These are phyloP conservation scores for Boletus subluridellus DNA, from an alignment of 1,284 basidiomycete species.

Conservation along the genomic window DNA sequence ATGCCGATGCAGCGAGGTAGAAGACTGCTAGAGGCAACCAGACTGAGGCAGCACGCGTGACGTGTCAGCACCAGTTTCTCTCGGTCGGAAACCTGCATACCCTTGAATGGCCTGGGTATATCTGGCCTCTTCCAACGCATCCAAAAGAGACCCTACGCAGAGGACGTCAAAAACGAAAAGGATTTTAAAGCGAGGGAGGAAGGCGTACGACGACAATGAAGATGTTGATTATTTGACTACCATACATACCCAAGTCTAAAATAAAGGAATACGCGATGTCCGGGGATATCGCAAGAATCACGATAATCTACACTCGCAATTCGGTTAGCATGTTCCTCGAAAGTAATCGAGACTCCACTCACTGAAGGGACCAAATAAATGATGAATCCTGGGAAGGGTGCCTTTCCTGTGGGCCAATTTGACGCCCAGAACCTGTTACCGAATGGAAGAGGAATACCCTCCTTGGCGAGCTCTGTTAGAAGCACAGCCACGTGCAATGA, in stretches of 20 bases:
- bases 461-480: conserved; percentile 39
- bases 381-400: conserved; percentile 39
- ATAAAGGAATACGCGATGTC: neutral
- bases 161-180: neutral
- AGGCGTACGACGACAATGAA: neutral
- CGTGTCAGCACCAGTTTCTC: neutral
- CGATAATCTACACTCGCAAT: neutral
- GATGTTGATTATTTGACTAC: neutral
- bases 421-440: conserved; percentile 33
- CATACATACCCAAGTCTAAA: neutral
- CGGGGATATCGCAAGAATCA: neutral
- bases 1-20: conserved; percentile 50
- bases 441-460: conserved; percentile 31
- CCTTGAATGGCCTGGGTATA: too few species aligned
- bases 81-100: too few species aligned
- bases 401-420: conserved; percentile 37
- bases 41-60: conserved; percentile 32
- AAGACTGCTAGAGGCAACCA: conserved; percentile 58
- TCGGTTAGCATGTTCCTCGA: neutral
- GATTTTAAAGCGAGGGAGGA: neutral
- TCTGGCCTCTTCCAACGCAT: too few species aligned
- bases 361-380: conserved; percentile 36
- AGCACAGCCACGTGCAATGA: neutral
- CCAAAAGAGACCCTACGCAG: too few species aligned
- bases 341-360: neutral